A percentile compares a stretch with the other conserved stretches of the same genome.
Evolutionary conservation across 192 early-diverging fungal genomes (phyloP).

Genomic region (Cetraspora pellucida): DNA sequence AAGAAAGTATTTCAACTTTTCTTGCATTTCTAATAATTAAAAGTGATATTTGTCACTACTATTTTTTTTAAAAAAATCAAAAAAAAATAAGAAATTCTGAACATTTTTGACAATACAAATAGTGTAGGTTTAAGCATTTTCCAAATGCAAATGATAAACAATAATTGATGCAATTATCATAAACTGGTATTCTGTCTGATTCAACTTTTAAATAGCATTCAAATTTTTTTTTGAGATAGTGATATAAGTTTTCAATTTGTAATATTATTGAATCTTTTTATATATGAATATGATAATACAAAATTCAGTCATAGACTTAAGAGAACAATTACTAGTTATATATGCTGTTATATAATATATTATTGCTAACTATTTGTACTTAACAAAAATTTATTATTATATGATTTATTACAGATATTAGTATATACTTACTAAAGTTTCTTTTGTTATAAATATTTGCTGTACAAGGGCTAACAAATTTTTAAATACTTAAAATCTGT

Average conservation of each 20-base stretch:
- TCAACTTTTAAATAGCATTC: too few relatives aligned
- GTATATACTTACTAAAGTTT: not conserved
- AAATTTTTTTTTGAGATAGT: constrained; percentile 4
- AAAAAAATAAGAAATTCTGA: not conserved
- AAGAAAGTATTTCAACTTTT: not conserved
- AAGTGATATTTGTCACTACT: too few relatives aligned
- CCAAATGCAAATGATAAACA: constrained; percentile 7
- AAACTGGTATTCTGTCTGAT: not conserved
- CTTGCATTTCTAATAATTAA: not conserved
- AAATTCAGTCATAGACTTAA: too few relatives aligned
- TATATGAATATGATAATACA: too few relatives aligned
- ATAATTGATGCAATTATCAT: not conserved
- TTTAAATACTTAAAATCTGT: not conserved
- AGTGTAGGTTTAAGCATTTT: not conserved
- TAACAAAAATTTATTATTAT: not conserved
- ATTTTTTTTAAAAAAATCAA: not conserved
- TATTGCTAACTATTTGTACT: too few relatives aligned
- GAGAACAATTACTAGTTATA: too few relatives aligned
- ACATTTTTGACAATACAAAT: not conserved
- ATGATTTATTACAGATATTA: not conserved
- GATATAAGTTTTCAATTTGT: not conserved
- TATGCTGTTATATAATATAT: too few relatives aligned
- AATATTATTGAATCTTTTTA: too few relatives aligned
- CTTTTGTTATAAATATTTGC: not conserved
- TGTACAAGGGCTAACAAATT: not conserved